Conservation (phyloP, 208 protist genomes). For the Leishmania lainsoni region DNA sequence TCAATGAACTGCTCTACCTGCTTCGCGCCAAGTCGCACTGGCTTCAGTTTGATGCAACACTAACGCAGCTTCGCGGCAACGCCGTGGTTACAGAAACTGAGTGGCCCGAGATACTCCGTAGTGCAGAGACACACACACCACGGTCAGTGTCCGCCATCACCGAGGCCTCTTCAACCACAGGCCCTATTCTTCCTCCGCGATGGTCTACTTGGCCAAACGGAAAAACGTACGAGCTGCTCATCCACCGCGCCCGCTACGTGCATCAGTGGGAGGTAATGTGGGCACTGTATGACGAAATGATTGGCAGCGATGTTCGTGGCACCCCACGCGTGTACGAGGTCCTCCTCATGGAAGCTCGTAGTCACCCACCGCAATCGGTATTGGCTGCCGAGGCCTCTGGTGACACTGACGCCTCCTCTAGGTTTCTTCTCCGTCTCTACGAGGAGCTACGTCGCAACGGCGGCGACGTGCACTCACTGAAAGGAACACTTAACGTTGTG, state of each 20-base stretch:
- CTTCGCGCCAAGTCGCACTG: constrained; percentile 52
- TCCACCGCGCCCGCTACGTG: constrained; percentile 55
- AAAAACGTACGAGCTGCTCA: constrained; percentile 77
- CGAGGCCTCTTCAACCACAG: neutral
- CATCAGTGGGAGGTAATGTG: constrained; percentile 78
- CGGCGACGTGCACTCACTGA: constrained; percentile 59
- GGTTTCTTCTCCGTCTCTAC: constrained; percentile 63
- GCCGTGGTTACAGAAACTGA: constrained; percentile 14
- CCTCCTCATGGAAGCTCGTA: constrained; percentile 47
- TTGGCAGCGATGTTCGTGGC: constrained; percentile 31
- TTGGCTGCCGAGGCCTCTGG: neutral
- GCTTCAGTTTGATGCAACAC: constrained; percentile 47
- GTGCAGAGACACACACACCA: neutral
- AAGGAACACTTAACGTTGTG: constrained; percentile 57
- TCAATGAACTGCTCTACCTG: constrained; percentile 80
- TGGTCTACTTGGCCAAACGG: constrained; percentile 63
- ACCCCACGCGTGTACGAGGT: constrained; percentile 63
- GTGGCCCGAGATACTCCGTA: constrained; percentile 1
- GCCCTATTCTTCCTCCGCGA: constrained; percentile 33
- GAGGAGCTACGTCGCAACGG: constrained; percentile 53
- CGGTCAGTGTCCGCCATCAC: neutral
- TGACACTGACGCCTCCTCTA: constrained; percentile 11
- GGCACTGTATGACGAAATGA: constrained; percentile 76
- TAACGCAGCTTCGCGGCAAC: constrained; percentile 70
- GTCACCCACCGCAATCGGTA: constrained; percentile 41